Percentiles rank a stretch among this genome's conserved stretches.
phyloP scores from a whole-genome alignment of 2,329 filamentous ascomycete species.

The Immersiporthe knoxdaviesiana region DNA sequence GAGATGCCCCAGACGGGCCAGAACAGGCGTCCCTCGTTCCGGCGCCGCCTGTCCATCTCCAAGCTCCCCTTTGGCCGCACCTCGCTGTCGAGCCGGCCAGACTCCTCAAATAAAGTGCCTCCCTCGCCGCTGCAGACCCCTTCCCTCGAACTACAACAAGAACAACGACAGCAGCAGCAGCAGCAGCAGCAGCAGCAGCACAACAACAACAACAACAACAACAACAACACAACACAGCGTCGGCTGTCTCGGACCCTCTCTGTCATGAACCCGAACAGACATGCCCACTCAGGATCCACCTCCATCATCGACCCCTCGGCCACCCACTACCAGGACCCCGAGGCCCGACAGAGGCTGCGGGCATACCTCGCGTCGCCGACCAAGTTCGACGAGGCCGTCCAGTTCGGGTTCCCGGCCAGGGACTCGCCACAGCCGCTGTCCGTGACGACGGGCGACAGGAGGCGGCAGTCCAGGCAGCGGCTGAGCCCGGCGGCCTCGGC shows the following conservation, averaged over 20 bases:
- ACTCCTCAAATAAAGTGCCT: constrained; percentile 32
- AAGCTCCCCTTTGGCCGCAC: constrained; percentile 65
- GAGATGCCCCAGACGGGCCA: constrained; percentile 50
- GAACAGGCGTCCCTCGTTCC: constrained; percentile 62
- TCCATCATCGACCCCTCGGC: constrained; percentile 70
- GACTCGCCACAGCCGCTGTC: constrained; percentile 44
- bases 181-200: constrained; percentile 6
- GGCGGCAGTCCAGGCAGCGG: constrained; percentile 35
- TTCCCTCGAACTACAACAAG: too few species aligned
- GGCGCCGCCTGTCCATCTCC: constrained; percentile 72
- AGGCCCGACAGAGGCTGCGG: constrained; percentile 82
- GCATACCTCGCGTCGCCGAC: constrained; percentile 86
- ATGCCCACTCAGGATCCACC: constrained; percentile 48
- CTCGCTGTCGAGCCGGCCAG: constrained; percentile 51
- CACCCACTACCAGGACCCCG: constrained; percentile 86
- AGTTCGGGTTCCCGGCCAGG: constrained; percentile 84
- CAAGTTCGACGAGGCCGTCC: constrained; percentile 93
- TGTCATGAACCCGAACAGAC: constrained; percentile 52
- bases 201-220: constrained; percentile 18
- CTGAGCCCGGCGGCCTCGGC: constrained; percentile 40
- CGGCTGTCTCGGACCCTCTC: constrained; percentile 60
- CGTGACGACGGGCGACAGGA: constrained; percentile 33
- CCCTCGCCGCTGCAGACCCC: constrained; percentile 37
- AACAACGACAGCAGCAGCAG: constrained; percentile 21
- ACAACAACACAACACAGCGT: constrained; percentile 43